Base-by-base conservation (phyloP, 495 filamentous ascomycete genomes). In the Penicillium chermesinum region DNA sequence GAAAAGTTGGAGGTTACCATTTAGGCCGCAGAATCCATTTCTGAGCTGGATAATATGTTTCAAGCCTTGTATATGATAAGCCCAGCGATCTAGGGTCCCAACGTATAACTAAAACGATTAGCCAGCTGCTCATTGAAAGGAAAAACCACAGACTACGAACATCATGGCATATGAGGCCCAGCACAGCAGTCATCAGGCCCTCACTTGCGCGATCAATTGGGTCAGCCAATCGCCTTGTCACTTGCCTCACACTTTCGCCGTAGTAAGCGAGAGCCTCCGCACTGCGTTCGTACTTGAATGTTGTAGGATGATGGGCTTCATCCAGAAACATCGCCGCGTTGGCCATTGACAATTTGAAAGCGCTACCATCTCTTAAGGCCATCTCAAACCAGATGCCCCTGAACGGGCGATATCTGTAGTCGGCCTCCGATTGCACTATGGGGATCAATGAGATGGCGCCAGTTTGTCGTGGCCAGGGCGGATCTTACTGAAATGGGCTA, bases 271-370 rank as follows among this genome's bases (percentile, higher is more conserved):
- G 46, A 7, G 50, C 38, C 45, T 52, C 50, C 38, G 44, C 40
- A 40, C 49, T 51, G 9, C 42, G 41, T 17, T 55, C 52, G 22
- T 59, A 59, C 5, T 47, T 46, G n/a, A 50, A 53, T 3, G 33
- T 53, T 7, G 46, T 25, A 22, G 44, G 48, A 12, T 51, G 33
- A 16, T 25, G 27, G 7, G 34, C 41, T 27, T 62, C 52, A 21
- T 58, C 55, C 19, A 56, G 41, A 42, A 62, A 62, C 52, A 62
- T 56, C 20, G 56, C 52, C 7, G 59, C 59, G 40, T 55, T 58
- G 17, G 59, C 59, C 47, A 59, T 40, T 13, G 49, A 50, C 18
- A 62, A 30, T 1, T 43, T 41, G 40, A 59, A 56, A 35, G 59
- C 59, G 41, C 52, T 57, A 15, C 44, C 7, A 35, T 62, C 59